phyloP scores from a whole-genome alignment of 495 filamentous ascomycete genomes.

The Parathielavia hyrcaniae region DNA sequence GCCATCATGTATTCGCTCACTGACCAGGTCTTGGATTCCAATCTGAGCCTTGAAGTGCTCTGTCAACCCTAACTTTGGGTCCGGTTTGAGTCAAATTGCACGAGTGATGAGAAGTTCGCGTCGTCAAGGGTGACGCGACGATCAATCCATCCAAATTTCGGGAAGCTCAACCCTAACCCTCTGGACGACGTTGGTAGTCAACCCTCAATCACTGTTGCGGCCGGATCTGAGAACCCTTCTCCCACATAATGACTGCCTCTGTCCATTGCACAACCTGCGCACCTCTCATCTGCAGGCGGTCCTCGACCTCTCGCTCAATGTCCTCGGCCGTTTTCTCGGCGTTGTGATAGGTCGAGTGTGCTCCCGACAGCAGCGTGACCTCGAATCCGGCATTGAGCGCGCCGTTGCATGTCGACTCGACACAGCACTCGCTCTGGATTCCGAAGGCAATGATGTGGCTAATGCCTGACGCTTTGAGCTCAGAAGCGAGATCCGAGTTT shows the following conservation, averaged over 20 bases:
- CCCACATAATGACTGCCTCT: slow-evolving; percentile 18
- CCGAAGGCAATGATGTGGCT: slow-evolving; percentile 27
- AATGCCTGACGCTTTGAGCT: slow-evolving; percentile 19
- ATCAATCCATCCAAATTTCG: too few species aligned
- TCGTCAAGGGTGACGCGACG: too few species aligned
- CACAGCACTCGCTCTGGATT: slow-evolving; percentile 36
- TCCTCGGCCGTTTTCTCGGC: slow-evolving; percentile 22
- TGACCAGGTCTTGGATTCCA: background rate
- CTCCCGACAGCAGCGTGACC: slow-evolving; percentile 29
- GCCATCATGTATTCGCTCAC: background rate
- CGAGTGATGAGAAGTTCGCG: too few species aligned
- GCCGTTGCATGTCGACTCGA: slow-evolving; percentile 23
- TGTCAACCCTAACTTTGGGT: background rate
- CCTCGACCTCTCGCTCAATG: slow-evolving; percentile 32
- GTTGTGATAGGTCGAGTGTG: slow-evolving; percentile 35
- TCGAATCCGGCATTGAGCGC: slow-evolving; percentile 29
- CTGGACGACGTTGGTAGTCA: too few species aligned
- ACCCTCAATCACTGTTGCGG: too few species aligned
- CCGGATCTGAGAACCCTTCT: background rate
- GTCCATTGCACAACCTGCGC: slow-evolving; percentile 25
- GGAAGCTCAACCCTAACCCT: too few species aligned
- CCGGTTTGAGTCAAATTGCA: too few species aligned
- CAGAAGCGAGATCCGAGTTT: slow-evolving; percentile 26
- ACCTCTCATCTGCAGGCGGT: slow-evolving; percentile 17
- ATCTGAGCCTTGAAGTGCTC: too few species aligned